phyloP scores from a whole-genome alignment of 108 stramenopile genomes.

The Chaetoceros tenuissimus region DNA sequence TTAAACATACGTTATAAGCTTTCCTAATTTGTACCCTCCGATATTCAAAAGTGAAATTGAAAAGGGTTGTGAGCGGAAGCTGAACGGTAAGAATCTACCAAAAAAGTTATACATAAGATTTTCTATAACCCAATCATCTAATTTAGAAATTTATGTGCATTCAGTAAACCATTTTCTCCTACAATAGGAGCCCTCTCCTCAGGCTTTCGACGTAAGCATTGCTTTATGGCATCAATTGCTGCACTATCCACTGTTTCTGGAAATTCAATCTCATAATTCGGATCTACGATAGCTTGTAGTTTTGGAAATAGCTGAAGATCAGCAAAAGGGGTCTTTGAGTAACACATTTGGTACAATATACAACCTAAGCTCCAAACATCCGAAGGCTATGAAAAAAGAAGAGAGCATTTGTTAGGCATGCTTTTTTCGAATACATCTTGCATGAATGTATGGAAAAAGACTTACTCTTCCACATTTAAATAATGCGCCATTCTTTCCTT shows the following conservation, averaged over 20 bases:
- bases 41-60: too few relatives aligned
- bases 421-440: background rate
- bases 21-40: too few relatives aligned
- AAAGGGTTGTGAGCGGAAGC: too few relatives aligned
- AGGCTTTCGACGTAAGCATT: slow-evolving; percentile 65
- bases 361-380: slow-evolving; percentile 96
- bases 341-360: slow-evolving; percentile 97
- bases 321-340: slow-evolving; percentile 90
- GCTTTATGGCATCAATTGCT: slow-evolving; percentile 76
- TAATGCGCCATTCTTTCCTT: slow-evolving; percentile 35
- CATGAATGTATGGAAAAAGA: slow-evolving; percentile 1
- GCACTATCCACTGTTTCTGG: slow-evolving; percentile 55
- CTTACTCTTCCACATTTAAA: slow-evolving; percentile 68
- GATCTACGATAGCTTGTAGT: slow-evolving; percentile 90
- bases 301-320: slow-evolving; percentile 91
- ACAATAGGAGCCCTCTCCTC: slow-evolving; percentile 72
- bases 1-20: too few relatives aligned
- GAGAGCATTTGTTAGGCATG: slow-evolving; percentile 1
- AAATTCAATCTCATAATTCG: slow-evolving; percentile 65
- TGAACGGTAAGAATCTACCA: too few relatives aligned
- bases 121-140: too few relatives aligned
- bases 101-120: too few relatives aligned
- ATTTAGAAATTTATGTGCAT: slow-evolving; percentile 64
- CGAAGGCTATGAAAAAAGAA: slow-evolving; percentile 36
- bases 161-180: slow-evolving; percentile 72